Conservation (phyloP, 495 filamentous ascomycete species). For the Polyplosphaeria fusca region DNA sequence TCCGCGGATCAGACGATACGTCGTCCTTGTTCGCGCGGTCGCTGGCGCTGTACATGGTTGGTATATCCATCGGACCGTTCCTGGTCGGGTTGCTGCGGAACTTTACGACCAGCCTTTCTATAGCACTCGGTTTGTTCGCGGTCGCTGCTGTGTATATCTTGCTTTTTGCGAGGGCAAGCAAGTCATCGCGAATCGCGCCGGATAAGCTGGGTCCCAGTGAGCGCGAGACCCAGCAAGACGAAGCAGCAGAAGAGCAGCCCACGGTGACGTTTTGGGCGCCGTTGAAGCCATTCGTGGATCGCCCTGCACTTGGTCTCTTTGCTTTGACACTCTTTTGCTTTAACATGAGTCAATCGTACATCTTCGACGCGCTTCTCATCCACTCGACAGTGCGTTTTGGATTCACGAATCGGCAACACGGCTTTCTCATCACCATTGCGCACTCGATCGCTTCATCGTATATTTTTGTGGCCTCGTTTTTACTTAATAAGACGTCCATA, state of each 20-base stretch:
- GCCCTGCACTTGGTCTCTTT: not conserved
- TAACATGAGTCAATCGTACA: conserved; percentile 16
- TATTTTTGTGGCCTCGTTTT: not conserved
- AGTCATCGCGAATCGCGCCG: not conserved
- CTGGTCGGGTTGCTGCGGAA: conserved; percentile 8
- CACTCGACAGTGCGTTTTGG: conserved; percentile 5
- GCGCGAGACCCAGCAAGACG: not conserved
- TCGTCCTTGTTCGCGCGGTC: conserved; percentile 5
- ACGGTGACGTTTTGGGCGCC: not conserved
- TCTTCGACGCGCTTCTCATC: conserved; percentile 11
- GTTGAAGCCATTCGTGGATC: not conserved
- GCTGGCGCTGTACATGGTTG: conserved; percentile 13
- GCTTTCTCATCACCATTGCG: conserved; percentile 12
- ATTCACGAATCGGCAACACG: conserved; percentile 9
- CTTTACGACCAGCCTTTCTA: conserved; percentile 12
- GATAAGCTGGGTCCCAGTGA: not conserved
- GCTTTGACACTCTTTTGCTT: not conserved
- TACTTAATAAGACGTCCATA: not conserved
- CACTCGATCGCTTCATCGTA: conserved; percentile 9
- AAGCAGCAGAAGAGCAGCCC: not conserved
- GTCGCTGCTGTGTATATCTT: not conserved
- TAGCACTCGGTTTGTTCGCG: conserved; percentile 8
- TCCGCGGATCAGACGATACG: not conserved
- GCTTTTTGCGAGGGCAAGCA: not conserved
- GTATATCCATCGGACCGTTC: conserved; percentile 16